Base-by-base conservation (phyloP, 768 basidiomycete species). In the Termitomyces eurrhizus region DNA sequence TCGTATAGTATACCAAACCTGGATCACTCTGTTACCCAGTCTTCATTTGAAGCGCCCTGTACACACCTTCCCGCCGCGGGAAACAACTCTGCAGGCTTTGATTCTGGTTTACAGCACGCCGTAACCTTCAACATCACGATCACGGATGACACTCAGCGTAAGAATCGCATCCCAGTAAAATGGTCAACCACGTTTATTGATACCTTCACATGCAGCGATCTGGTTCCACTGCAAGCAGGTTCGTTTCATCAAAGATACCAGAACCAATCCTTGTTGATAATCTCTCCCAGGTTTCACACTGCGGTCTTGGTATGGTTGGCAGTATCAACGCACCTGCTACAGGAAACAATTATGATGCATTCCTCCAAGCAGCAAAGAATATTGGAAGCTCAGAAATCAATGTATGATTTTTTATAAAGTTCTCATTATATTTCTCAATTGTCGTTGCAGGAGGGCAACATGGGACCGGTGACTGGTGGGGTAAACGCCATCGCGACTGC, bases 151-250 rank as follows among this genome's bases (percentile, higher is more conserved):
- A 74, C 75, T 3, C 61, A 75, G 44, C 83, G 82, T 83, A 65
- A 64, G 80, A 69, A 7, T 14, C 16, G 35, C 37, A 60, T 39
- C 4, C 4, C 37, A 12, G 14, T 37, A 13, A 2, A 44, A 1
- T 36, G 33, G n/a, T 8, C 39, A 16, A 52, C 49, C 49, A 37
- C 42, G 60, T 46, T 5, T 26, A 18, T 44, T 21, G 49, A 56
- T 1, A 24, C 51, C 49, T 46, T 51, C 7, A n/a, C 18, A 39
- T 56, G 18, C 59, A 84, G 82, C 83, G 21, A 80, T 85, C 58
- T 85, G 79, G 78, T 84, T 79, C 79, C 78, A 79, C 67, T 84
- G 83, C 74, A 82, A 83, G 68, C 69, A 73, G 58, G 74, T 74
- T 41, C 54, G 56, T 35, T 37, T 33, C 24, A 42, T 35, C 11